A percentile compares a stretch with the other conserved stretches of the same genome.
phyloP scores from a whole-genome alignment of 768 basidiomycete genomes.

The Pulveroboletus sp. region DNA sequence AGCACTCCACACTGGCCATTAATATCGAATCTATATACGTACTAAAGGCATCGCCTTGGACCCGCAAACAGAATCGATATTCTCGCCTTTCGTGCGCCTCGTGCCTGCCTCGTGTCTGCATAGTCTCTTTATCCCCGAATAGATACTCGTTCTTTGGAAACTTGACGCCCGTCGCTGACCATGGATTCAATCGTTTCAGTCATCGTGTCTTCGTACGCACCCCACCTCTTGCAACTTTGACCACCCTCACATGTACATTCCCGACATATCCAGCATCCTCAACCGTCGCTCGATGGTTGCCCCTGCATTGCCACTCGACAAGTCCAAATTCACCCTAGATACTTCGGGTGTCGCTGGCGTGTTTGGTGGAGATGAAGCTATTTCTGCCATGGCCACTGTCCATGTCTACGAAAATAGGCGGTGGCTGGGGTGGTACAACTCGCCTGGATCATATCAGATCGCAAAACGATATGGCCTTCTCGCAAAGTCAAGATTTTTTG shows the following conservation, averaged over 20 bases:
- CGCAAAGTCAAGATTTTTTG: conserved; percentile 33
- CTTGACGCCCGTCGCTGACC: not conserved
- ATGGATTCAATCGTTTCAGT: not conserved
- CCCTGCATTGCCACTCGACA: conserved; percentile 12
- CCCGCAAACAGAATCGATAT: not conserved
- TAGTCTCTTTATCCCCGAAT: conserved; percentile 1
- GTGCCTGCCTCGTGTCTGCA: not conserved
- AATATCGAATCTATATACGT: not conserved
- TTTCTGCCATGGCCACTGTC: conserved; percentile 37
- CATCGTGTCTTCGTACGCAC: conserved; percentile 8
- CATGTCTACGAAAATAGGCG: conserved; percentile 33
- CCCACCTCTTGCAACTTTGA: not conserved
- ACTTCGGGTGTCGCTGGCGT: conserved; percentile 36
- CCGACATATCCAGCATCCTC: conserved; percentile 12
- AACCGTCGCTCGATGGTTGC: conserved; percentile 13
- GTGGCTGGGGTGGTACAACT: conserved; percentile 39
- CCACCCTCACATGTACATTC: conserved; percentile 23
- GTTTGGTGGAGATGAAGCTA: conserved; percentile 37
- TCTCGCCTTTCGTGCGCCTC: not conserved
- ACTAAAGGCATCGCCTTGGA: not conserved
- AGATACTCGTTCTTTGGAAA: not conserved
- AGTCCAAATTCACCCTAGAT: conserved; percentile 26
- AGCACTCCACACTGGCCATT: not conserved
- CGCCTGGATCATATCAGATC: conserved; percentile 35
- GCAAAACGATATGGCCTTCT: conserved; percentile 34